phyloP scores from a whole-genome alignment of 78 protist species.

The Polysphondylium violaceum region DNA sequence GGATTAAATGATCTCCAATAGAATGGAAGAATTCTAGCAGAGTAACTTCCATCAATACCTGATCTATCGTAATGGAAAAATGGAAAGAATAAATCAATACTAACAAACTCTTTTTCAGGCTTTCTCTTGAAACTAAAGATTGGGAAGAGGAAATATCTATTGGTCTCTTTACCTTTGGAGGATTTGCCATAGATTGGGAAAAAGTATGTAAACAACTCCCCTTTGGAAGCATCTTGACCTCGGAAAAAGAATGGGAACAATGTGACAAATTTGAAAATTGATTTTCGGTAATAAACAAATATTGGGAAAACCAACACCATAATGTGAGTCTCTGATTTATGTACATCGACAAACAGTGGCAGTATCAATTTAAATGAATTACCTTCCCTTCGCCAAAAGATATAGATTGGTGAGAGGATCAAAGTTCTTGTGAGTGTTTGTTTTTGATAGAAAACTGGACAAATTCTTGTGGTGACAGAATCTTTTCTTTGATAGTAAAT shows the following conservation, averaged over 20 bases:
- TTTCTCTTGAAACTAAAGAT: conserved; percentile 22
- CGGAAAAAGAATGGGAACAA: conserved; percentile 57
- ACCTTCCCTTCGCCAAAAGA: background rate
- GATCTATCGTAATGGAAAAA: conserved; percentile 58
- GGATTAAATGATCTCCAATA: conserved; percentile 49
- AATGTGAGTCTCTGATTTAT: conserved; percentile 57
- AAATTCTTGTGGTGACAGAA: background rate
- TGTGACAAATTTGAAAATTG: conserved; percentile 41
- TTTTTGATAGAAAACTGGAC: conserved; percentile 59
- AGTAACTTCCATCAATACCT: conserved; percentile 2
- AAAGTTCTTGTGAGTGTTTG: background rate
- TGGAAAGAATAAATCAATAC: conserved; percentile 56
- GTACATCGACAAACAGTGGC: conserved; percentile 48
- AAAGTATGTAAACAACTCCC: conserved; percentile 32
- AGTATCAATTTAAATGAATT: conserved; percentile 10
- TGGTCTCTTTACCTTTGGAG: background rate
- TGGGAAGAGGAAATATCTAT: conserved; percentile 67
- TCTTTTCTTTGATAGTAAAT: conserved; percentile 27
- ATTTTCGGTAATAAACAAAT: conserved; percentile 52
- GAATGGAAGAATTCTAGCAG: conserved; percentile 33
- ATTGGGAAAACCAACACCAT: conserved; percentile 30
- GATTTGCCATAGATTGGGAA: conserved; percentile 67
- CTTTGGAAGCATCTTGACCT: conserved; percentile 65
- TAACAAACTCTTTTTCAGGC: background rate
- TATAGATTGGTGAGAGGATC: conserved; percentile 28